These are phyloP conservation scores for Fusarium sp. DNA, from an alignment of 2,329 filamentous ascomycete species.

Conservation along the genomic window DNA sequence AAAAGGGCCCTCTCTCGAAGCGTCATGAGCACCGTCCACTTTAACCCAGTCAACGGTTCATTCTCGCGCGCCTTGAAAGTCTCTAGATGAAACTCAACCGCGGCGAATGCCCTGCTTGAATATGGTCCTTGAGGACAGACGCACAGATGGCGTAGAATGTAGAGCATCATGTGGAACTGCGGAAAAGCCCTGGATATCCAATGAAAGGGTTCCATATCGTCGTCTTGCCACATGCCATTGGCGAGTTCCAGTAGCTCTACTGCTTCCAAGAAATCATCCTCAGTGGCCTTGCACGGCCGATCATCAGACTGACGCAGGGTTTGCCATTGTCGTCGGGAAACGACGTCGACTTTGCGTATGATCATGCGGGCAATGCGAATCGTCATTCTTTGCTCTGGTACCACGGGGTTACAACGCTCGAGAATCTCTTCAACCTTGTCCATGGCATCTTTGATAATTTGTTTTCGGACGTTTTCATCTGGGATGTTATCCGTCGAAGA, in stretches of 20 bases:
- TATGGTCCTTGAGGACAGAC: slow-evolving; percentile 53
- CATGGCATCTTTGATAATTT: slow-evolving; percentile 53
- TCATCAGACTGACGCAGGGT: slow-evolving; percentile 44
- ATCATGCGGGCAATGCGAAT: slow-evolving; percentile 50
- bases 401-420: slow-evolving; percentile 65
- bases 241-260: slow-evolving; percentile 53
- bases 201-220: slow-evolving; percentile 55
- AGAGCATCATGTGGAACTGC: slow-evolving; percentile 61
- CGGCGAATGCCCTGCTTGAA: slow-evolving; percentile 53
- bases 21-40: slow-evolving; percentile 52
- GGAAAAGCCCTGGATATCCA: slow-evolving; percentile 59
- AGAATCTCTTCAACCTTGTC: slow-evolving; percentile 13
- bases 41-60: slow-evolving; percentile 36
- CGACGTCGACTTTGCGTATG: slow-evolving; percentile 61
- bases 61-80: slow-evolving; percentile 5
- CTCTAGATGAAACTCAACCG: slow-evolving; percentile 33
- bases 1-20: slow-evolving; percentile 51
- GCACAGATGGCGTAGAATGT: slow-evolving; percentile 61
- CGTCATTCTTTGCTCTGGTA: slow-evolving; percentile 60
- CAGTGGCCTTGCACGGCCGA: slow-evolving; percentile 44
- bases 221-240: slow-evolving; percentile 52
- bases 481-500: slow-evolving; percentile 19
- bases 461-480: slow-evolving; percentile 55
- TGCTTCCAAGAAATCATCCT: slow-evolving; percentile 55
- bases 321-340: slow-evolving; percentile 61